phyloP scores from a whole-genome alignment of 495 filamentous ascomycete species.

The Penicillium lividum region DNA sequence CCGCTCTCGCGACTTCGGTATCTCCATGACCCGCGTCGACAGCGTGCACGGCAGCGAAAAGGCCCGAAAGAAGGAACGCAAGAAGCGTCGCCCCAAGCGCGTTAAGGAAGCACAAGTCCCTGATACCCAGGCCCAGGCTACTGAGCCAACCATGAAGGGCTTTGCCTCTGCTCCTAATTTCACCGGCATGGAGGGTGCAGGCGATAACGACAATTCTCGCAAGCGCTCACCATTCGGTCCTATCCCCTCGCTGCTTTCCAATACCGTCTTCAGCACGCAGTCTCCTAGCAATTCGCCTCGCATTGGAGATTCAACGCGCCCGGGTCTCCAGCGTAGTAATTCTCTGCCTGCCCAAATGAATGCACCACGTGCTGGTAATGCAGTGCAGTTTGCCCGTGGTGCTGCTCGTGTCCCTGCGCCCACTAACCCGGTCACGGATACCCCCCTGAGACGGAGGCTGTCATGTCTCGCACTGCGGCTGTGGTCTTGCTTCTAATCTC shows the following conservation, averaged over 20 bases:
- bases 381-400: slow-evolving; percentile 42
- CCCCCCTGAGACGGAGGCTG: slow-evolving; percentile 46
- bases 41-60: slow-evolving; percentile 22
- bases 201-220: slow-evolving; percentile 23
- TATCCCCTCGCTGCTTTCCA: slow-evolving; percentile 61
- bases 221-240: slow-evolving; percentile 47
- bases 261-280: slow-evolving; percentile 62
- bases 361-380: slow-evolving; percentile 36
- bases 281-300: slow-evolving; percentile 36
- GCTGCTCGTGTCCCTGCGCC: slow-evolving; percentile 33
- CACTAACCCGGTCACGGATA: slow-evolving; percentile 24
- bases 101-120: slow-evolving; percentile 5
- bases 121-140: not conserved
- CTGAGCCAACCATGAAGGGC: slow-evolving; percentile 16
- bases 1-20: slow-evolving; percentile 38
- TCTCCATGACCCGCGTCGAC: slow-evolving; percentile 13
- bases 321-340: slow-evolving; percentile 71
- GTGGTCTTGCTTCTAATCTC: slow-evolving; percentile 72
- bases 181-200: slow-evolving; percentile 9
- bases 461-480: slow-evolving; percentile 73
- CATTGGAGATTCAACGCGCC: slow-evolving; percentile 37
- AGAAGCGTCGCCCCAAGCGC: slow-evolving; percentile 32
- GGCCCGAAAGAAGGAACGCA: slow-evolving; percentile 30
- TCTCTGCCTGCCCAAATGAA: slow-evolving; percentile 71
- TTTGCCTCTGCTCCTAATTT: slow-evolving; percentile 21